These are phyloP conservation scores for Austroboletus niveus DNA, from an alignment of 1,284 basidiomycete species.

Conservation along the genomic window DNA sequence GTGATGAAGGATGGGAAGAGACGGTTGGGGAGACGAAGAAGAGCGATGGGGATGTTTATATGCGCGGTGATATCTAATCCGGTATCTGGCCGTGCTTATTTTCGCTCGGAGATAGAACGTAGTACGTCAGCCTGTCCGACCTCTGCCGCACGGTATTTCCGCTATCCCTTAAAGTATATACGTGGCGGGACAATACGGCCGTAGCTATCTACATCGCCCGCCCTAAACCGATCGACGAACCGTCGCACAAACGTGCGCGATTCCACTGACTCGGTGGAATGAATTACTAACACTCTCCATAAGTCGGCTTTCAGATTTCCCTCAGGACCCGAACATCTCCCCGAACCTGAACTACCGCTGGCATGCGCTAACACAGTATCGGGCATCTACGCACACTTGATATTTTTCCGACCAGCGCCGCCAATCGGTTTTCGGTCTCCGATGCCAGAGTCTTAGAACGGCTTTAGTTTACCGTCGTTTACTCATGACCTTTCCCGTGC, in stretches of 20 bases:
- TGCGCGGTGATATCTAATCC: constrained; percentile 29
- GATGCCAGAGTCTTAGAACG: too few species aligned
- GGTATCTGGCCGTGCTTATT: constrained; percentile 4
- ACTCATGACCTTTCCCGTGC: too few species aligned
- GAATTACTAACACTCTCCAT: too few species aligned
- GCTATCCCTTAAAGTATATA: neutral
- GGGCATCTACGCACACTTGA: too few species aligned
- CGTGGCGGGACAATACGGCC: constrained; percentile 9
- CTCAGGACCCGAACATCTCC: too few species aligned
- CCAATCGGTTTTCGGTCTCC: too few species aligned
- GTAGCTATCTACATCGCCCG: constrained; percentile 8
- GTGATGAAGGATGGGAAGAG: constrained; percentile 1
- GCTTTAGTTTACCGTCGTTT: too few species aligned
- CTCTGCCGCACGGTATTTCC: constrained; percentile 7
- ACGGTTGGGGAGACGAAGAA: constrained; percentile 2
- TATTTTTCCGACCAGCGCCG: too few species aligned
- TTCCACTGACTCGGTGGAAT: too few species aligned
- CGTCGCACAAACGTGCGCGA: constrained; percentile 5
- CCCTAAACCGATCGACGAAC: neutral
- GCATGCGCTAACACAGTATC: too few species aligned
- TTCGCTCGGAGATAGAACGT: constrained; percentile 31
- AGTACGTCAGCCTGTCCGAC: constrained; percentile 7
- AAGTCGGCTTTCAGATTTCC: too few species aligned
- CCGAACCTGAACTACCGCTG: too few species aligned
- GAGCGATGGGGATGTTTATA: constrained; percentile 18